Evolutionary conservation across 176 grass and related monocot genomes (phyloP), one percentile per base, ranked within the genome.

Genomic region (Aegilops tauschii): DNA sequence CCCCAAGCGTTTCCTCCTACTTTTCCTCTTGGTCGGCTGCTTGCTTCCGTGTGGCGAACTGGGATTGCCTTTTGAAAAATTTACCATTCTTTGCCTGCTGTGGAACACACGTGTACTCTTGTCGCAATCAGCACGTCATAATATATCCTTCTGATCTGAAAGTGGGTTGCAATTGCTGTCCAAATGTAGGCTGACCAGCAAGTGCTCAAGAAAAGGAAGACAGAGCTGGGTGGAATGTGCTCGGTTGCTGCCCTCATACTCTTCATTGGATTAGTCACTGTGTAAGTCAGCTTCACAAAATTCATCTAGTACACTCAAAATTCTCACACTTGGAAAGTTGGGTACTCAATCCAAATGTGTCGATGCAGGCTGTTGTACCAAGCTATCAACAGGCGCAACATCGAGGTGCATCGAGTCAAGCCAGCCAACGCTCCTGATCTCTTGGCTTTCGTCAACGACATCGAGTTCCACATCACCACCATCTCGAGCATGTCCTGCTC

Each of bases 341-440:
- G 23, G 17, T 21, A 80, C 12, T 61, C 23, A 29, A 4, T 25
- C 23, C 0, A 42, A 72, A 54, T 18, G 50, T 18, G 16, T 54
- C 2, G 16, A 54, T 9, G 69, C 93, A 98, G 96, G 63, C 78
- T 95, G 68, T 42, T 98, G 28, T 98, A 98, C 89, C 96, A 95
- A 69, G 88, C 93, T 39, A 92, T 98, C 82, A 74, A 89, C 9
- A 96, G 82, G 36, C 88, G 71, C 32, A 92, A 88, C 14, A 79
- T 95, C 42, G 88, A 96, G 58, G 93, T 94, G 40, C 93, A 98
- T 70, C 83, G 92, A 77, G 88, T 98, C 62, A 94, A 86, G 86
- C 96, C 96, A 31, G 96, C 96, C 5, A 98, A 95, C 45, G 94
- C 93, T n/a, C 92, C 92, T 0, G 96, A 98, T 87, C 87, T 96